Conservation (phyloP, 1,284 basidiomycete species). For the Amylostereum areolatum region DNA sequence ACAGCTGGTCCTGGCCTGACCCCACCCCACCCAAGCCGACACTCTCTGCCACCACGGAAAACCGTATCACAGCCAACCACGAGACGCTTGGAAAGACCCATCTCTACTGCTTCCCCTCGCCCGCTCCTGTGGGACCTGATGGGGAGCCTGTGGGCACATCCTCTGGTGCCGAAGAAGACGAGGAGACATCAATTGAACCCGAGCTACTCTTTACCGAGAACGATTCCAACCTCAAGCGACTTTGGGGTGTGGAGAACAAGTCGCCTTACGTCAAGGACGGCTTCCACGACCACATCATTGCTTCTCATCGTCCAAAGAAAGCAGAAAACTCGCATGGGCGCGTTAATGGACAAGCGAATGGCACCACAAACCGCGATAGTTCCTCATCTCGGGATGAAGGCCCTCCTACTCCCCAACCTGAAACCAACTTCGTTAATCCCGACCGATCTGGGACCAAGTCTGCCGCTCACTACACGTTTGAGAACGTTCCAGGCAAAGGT, state of each 20-base stretch:
- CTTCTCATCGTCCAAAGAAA: slow-evolving; percentile 65
- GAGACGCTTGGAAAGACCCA: slow-evolving; percentile 70
- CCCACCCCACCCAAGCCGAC: slow-evolving; percentile 77
- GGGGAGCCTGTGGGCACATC: slow-evolving; percentile 46
- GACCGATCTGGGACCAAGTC: slow-evolving; percentile 87
- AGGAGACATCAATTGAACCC: slow-evolving; percentile 65
- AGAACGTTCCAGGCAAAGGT: slow-evolving; percentile 82
- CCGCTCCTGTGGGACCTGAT: slow-evolving; percentile 77
- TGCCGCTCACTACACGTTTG: slow-evolving; percentile 88
- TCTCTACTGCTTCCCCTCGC: slow-evolving; percentile 88
- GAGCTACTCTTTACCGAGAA: slow-evolving; percentile 93
- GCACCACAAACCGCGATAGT: slow-evolving; percentile 21
- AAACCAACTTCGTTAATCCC: slow-evolving; percentile 75
- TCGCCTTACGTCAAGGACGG: slow-evolving; percentile 90
- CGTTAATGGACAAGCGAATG: slow-evolving; percentile 37
- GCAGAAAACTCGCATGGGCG: slow-evolving; percentile 23
- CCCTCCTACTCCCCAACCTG: slow-evolving; percentile 51
- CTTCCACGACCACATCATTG: slow-evolving; percentile 97
- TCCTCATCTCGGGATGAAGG: slow-evolving; percentile 30
- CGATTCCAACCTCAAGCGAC: slow-evolving; percentile 90
- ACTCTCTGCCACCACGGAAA: slow-evolving; percentile 55
- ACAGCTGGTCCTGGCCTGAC: slow-evolving; percentile 94
- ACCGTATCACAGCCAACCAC: slow-evolving; percentile 71
- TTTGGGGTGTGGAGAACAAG: slow-evolving; percentile 85
- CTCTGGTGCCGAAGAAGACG: slow-evolving; percentile 52